Evolutionary conservation across 805 yeast genomes (phyloP).

Genomic region (Brettanomyces sp.): DNA sequence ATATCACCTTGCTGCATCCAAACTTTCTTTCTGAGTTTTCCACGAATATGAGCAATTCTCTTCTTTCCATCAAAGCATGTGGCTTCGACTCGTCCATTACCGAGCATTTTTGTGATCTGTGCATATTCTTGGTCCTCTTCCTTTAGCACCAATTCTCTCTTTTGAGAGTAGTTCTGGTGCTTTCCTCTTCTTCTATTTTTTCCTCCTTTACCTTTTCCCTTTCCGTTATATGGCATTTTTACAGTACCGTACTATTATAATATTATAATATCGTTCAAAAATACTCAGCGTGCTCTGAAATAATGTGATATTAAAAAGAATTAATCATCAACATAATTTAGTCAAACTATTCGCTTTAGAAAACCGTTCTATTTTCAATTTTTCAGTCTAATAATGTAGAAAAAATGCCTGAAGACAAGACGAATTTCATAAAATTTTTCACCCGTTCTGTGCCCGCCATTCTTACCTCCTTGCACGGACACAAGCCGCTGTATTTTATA

Average conservation of each 20-base stretch:
- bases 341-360: too few species aligned
- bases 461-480: too few species aligned
- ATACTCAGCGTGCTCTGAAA: too few species aligned
- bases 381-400: too few species aligned
- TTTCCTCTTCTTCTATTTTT: constrained; percentile 97
- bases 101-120: constrained; percentile 96
- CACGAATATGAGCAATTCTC: constrained; percentile 97
- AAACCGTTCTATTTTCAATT: too few species aligned
- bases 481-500: too few species aligned
- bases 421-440: too few species aligned
- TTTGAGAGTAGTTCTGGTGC: constrained; percentile 83
- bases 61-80: constrained; percentile 88
- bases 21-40: constrained; percentile 97
- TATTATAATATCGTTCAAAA: too few species aligned
- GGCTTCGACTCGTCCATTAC: constrained; percentile 95
- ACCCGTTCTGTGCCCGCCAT: too few species aligned
- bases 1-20: constrained; percentile 99
- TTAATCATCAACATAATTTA: too few species aligned
- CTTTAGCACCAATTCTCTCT: constrained; percentile 84
- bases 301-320: too few species aligned
- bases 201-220: constrained; percentile 54
- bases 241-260: background rate
- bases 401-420: too few species aligned
- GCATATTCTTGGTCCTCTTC: constrained; percentile 99
- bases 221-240: constrained; percentile 35